phyloP scores from a whole-genome alignment of 345 rosid genomes.

The Acer campestre region DNA sequence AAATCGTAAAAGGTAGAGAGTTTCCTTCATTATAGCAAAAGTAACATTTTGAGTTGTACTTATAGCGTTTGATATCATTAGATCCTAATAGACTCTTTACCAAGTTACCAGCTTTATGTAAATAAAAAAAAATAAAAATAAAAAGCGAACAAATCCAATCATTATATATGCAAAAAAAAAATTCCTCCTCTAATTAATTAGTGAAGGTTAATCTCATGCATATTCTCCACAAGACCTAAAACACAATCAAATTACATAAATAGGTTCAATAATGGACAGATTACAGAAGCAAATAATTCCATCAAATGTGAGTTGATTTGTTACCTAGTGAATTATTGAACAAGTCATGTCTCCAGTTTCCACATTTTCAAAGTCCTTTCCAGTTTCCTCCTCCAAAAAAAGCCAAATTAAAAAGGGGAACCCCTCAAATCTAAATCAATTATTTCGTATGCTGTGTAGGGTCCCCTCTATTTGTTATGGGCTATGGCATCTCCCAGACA shows the following conservation, averaged over 20 bases:
- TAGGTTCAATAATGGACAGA: slow-evolving; percentile 22
- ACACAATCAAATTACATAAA: too few species aligned
- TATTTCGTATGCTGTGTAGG: slow-evolving; percentile 15
- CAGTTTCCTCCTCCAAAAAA: not conserved
- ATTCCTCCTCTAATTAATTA: not conserved
- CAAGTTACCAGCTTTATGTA: too few species aligned
- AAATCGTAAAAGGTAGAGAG: too few species aligned
- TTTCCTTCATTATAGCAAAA: too few species aligned
- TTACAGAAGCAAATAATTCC: not conserved
- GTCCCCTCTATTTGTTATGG: slow-evolving; percentile 1
- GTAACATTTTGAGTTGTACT: too few species aligned
- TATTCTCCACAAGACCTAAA: too few species aligned
- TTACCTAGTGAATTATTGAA: slow-evolving; percentile 26
- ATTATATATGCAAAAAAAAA: not conserved
- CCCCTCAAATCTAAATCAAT: not conserved
- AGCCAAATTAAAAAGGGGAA: not conserved
- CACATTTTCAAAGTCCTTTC: slow-evolving; percentile 7
- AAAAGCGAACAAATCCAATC: not conserved
- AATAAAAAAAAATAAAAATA: too few species aligned
- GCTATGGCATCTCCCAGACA: slow-evolving; percentile 25
- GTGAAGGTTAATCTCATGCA: too few species aligned
- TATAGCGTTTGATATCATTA: too few species aligned
- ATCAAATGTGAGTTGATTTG: slow-evolving; percentile 20
- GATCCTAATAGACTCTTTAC: too few species aligned
- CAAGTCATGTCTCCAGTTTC: slow-evolving; percentile 18